These are phyloP conservation scores for Solanum tarapatanum DNA, from an alignment of 257 asterid species.

Conservation along the genomic window DNA sequence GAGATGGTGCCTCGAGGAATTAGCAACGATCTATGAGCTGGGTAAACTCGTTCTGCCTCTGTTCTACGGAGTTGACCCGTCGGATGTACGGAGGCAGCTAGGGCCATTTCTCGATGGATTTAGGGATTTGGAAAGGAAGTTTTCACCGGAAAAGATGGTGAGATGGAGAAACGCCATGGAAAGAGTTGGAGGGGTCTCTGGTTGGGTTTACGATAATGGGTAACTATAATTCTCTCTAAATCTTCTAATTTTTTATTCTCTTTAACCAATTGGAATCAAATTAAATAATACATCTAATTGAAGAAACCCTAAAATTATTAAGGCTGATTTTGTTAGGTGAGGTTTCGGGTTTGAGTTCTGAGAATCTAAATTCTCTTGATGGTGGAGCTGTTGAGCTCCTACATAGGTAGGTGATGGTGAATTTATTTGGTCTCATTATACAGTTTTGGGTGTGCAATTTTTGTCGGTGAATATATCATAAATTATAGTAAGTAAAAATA, in stretches of 20 bases:
- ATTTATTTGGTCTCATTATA: background rate
- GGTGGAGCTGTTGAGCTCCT: background rate
- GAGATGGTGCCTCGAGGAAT: constrained; percentile 26
- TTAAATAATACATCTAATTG: background rate
- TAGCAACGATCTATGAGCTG: constrained; percentile 8
- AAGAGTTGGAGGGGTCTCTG: constrained; percentile 10
- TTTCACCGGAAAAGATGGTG: background rate
- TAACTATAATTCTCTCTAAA: background rate
- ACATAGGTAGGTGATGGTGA: background rate
- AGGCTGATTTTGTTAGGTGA: background rate
- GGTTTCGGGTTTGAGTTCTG: background rate
- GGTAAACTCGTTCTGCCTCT: constrained; percentile 13
- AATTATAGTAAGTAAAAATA: no score
- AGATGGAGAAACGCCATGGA: constrained; percentile 30
- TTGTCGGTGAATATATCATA: no score
- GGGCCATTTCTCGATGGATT: constrained; percentile 13
- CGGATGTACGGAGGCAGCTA: constrained; percentile 16
- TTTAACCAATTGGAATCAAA: background rate
- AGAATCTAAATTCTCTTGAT: background rate
- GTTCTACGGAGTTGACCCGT: constrained; percentile 14
- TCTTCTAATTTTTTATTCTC: background rate
- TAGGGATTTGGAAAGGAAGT: constrained; percentile 1
- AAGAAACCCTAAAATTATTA: background rate
- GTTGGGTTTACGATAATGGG: constrained; percentile 12
- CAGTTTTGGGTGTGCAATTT: background rate